Percentiles rank a stretch among this genome's conserved stretches.
Evolutionary conservation across 2,329 filamentous ascomycete genomes (phyloP).

Genomic region (Trichophyton schoenleinii): DNA sequence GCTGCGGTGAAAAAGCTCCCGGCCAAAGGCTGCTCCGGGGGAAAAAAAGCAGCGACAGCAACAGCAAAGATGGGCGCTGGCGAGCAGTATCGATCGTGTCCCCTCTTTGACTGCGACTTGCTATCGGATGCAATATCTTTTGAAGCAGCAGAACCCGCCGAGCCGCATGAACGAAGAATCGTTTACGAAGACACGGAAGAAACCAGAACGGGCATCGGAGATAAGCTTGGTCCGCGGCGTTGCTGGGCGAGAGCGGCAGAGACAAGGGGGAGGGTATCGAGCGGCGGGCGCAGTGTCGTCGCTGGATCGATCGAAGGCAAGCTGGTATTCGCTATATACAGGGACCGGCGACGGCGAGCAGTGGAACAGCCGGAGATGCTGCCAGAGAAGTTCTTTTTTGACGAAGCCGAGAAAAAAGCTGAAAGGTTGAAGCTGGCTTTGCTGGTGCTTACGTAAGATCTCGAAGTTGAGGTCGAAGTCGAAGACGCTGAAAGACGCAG

Average conservation of each 20-base stretch:
- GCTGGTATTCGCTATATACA: not conserved
- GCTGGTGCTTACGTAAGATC: not conserved
- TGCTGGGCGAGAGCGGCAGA: not conserved
- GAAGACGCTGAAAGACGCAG: not conserved
- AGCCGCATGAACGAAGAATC: conserved; percentile 8
- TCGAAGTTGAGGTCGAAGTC: not conserved
- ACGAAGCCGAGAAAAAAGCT: too few species aligned
- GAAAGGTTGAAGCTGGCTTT: not conserved
- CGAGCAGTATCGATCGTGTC: not conserved
- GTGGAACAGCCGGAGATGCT: not conserved
- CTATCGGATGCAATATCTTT: conserved; percentile 17
- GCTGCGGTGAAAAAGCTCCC: not conserved
- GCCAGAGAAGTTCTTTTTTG: not conserved
- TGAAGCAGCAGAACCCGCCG: conserved; percentile 15
- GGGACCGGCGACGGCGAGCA: not conserved
- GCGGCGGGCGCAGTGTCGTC: not conserved
- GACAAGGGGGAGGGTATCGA: not conserved
- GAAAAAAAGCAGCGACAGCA: not conserved
- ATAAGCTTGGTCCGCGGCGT: conserved; percentile 6
- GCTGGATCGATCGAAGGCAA: not conserved
- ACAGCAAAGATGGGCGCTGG: not conserved
- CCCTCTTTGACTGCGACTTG: not conserved
- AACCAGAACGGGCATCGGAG: conserved; percentile 7
- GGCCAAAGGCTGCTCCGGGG: not conserved
- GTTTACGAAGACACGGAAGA: conserved; percentile 1